These are phyloP conservation scores for Tolypocladium nubicola DNA, from an alignment of 2,329 filamentous ascomycete genomes.

Conservation along the genomic window DNA sequence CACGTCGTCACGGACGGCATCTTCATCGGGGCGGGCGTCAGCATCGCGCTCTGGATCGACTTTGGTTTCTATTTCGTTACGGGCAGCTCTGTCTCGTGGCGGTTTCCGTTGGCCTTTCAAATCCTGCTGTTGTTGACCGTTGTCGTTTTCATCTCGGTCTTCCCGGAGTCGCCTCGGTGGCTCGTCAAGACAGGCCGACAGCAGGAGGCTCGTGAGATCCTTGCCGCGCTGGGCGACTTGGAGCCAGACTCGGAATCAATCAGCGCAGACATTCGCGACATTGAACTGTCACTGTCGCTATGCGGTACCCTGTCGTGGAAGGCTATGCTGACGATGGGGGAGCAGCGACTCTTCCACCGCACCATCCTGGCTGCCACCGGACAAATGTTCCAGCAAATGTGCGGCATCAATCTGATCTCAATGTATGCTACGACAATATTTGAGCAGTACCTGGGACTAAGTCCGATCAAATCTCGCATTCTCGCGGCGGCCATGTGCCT, in stretches of 20 bases:
- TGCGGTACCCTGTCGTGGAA: not conserved
- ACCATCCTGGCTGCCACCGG: not conserved
- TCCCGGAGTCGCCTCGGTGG: not conserved
- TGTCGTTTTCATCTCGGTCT: not conserved
- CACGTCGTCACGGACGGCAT: not conserved
- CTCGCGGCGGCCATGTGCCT: not conserved
- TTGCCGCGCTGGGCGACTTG: not conserved
- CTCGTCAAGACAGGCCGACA: not conserved
- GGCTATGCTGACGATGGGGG: not conserved
- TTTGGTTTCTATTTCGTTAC: not conserved
- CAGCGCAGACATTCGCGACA: not conserved
- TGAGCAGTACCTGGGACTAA: not conserved
- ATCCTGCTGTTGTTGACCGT: not conserved
- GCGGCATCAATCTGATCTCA: not conserved
- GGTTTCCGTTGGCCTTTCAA: not conserved
- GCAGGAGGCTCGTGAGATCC: not conserved
- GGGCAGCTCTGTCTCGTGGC: not conserved
- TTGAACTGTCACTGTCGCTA: not conserved
- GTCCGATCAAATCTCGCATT: not conserved
- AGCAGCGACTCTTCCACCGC: not conserved
- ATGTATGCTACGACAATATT: not conserved
- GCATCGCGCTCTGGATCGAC: not conserved
- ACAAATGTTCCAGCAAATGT: not conserved
- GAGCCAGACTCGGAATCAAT: not conserved
- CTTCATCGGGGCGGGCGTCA: not conserved